A percentile compares a stretch with the other conserved stretches of the same genome.
Evolutionary conservation across 2,329 filamentous ascomycete genomes (phyloP).

Genomic region (Aspergillus arachidicola): DNA sequence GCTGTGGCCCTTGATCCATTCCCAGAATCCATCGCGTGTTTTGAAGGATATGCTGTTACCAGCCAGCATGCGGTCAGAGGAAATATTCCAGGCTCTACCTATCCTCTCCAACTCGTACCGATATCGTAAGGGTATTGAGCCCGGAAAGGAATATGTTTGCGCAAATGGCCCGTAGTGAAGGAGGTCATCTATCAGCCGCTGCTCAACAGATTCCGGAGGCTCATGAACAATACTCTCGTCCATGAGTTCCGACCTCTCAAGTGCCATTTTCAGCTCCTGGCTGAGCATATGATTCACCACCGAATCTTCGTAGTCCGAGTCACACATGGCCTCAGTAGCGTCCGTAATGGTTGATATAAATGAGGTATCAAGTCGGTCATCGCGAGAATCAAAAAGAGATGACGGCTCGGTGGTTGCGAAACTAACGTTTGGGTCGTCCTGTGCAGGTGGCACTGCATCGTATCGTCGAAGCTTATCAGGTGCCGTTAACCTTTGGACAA

Average conservation of each 20-base stretch:
- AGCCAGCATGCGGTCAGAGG: conserved; percentile 32
- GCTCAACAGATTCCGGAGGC: conserved; percentile 17
- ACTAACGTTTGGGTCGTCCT: conserved; percentile 20
- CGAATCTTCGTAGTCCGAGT: conserved; percentile 31
- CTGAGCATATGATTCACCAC: conserved; percentile 25
- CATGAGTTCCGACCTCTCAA: conserved; percentile 8
- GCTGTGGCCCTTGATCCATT: conserved; percentile 31
- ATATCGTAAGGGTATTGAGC: conserved; percentile 35
- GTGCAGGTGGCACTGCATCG: conserved; percentile 17
- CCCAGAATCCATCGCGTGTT: conserved; percentile 37
- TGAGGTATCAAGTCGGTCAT: conserved; percentile 21
- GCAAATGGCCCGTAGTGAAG: conserved; percentile 41
- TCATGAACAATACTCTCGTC: conserved; percentile 3
- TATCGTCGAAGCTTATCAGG: conserved; percentile 20
- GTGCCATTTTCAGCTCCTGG: conserved; percentile 16
- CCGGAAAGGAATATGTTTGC: conserved; percentile 25
- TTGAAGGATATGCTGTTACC: conserved; percentile 26
- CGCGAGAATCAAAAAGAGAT: conserved; percentile 18
- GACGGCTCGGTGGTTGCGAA: conserved; percentile 27
- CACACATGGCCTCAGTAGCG: conserved; percentile 27
- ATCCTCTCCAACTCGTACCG: conserved; percentile 44
- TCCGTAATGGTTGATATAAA: conserved; percentile 31
- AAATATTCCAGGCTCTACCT: conserved; percentile 31
- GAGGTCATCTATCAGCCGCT: conserved; percentile 33
- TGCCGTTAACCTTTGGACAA: conserved; percentile 24